Conservation (phyloP, 805 yeast genomes). For the Wickerhamiella cacticola region DNA sequence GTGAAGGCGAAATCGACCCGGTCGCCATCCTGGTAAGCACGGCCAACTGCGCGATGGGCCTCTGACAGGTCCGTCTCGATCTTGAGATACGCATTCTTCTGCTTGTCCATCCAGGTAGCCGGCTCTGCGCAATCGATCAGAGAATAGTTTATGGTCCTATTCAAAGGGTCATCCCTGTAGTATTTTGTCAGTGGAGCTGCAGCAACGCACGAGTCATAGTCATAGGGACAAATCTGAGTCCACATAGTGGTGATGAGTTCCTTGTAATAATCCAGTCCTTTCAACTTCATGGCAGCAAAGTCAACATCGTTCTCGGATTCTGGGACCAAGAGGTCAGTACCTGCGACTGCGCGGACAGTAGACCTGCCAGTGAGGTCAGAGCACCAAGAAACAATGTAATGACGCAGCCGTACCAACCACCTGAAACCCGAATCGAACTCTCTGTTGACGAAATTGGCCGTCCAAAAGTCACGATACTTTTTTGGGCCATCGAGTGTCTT, state of each 20-base stretch:
- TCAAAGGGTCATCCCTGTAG: background rate
- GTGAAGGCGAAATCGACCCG: too few species aligned
- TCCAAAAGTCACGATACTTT: background rate
- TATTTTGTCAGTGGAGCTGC: too few species aligned
- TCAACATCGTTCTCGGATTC: background rate
- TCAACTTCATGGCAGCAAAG: background rate
- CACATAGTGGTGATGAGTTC: too few species aligned
- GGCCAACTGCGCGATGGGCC: too few species aligned
- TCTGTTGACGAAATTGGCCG: too few species aligned
- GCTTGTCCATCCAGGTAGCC: background rate
- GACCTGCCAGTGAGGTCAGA: background rate
- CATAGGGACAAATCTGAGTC: too few species aligned
- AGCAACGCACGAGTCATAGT: too few species aligned
- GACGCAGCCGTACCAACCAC: background rate
- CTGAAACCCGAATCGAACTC: background rate
- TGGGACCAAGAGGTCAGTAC: background rate
- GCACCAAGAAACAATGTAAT: background rate
- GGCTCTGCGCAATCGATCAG: background rate
- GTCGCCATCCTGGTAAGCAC: too few species aligned
- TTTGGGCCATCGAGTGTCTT: background rate
- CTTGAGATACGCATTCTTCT: background rate
- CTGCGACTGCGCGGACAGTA: background rate
- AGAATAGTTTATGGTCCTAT: background rate
- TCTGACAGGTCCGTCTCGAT: background rate
- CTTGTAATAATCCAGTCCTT: background rate